Evolutionary conservation across 805 yeast species (phyloP).

Genomic region (Limtongia smithiae): DNA sequence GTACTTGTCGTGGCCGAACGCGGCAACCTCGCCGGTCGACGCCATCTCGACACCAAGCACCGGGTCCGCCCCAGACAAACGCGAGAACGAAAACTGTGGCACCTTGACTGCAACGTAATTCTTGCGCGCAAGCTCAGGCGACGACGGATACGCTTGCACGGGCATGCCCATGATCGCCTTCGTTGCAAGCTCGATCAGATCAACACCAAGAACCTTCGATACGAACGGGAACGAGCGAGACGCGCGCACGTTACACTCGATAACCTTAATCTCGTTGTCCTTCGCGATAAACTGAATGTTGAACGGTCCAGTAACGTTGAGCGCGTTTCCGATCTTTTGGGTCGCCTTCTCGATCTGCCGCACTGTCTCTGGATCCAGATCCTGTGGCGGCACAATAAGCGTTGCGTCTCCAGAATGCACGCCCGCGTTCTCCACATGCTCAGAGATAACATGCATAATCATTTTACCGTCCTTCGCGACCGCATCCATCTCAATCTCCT

Average conservation of each 20-base stretch:
- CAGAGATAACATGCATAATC: slow-evolving; percentile 96
- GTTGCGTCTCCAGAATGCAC: slow-evolving; percentile 99
- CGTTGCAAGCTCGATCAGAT: slow-evolving; percentile 95
- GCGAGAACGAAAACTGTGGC: slow-evolving; percentile 95
- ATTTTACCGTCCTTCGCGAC: slow-evolving; percentile 93
- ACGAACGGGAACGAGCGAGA: slow-evolving; percentile 99
- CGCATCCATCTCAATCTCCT: slow-evolving; percentile 98
- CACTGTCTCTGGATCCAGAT: slow-evolving; percentile 86
- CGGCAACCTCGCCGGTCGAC: slow-evolving; percentile 97
- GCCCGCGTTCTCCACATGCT: slow-evolving; percentile 99
- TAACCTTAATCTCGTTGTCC: slow-evolving; percentile 93
- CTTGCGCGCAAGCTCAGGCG: slow-evolving; percentile 58
- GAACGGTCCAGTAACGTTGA: slow-evolving; percentile 95
- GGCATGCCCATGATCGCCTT: slow-evolving; percentile 90
- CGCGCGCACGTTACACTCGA: slow-evolving; percentile 98
- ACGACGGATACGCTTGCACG: slow-evolving; percentile 83
- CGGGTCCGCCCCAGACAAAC: slow-evolving; percentile 97
- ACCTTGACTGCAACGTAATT: slow-evolving; percentile 95
- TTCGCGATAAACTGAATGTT: slow-evolving; percentile 96
- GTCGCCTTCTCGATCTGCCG: slow-evolving; percentile 87
- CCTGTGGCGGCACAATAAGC: slow-evolving; percentile 94
- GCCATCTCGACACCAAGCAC: slow-evolving; percentile 99
- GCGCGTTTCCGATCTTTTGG: slow-evolving; percentile 91
- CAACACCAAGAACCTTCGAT: slow-evolving; percentile 94
- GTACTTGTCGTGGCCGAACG: slow-evolving; percentile 92